phyloP scores from a whole-genome alignment of 2,329 filamentous ascomycete genomes.

The Gremmenia infestans region DNA sequence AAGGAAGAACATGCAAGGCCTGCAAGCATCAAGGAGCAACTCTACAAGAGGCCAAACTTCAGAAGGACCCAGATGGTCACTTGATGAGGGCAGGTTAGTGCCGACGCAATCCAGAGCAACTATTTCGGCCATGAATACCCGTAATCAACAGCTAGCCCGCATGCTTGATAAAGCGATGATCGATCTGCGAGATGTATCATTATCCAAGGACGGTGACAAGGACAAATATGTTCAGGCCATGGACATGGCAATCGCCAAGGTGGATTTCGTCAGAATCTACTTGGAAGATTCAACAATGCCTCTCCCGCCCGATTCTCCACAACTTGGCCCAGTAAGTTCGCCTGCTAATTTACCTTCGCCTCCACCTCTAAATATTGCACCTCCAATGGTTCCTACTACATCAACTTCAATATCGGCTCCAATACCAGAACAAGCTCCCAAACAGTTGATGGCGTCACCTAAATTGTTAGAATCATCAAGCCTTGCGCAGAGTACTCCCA shows the following conservation, averaged over 20 bases:
- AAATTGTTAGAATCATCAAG: slow-evolving; percentile 1
- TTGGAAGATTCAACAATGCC: slow-evolving; percentile 53
- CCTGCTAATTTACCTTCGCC: neutral
- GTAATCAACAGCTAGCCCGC: slow-evolving; percentile 61
- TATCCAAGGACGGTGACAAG: slow-evolving; percentile 41
- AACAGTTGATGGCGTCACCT: neutral
- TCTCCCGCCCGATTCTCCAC: slow-evolving; percentile 33
- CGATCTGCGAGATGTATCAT: slow-evolving; percentile 57
- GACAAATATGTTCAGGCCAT: slow-evolving; percentile 45
- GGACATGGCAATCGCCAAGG: slow-evolving; percentile 55
- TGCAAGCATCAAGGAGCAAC: slow-evolving; percentile 52
- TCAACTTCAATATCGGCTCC: neutral
- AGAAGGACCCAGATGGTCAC: slow-evolving; percentile 26
- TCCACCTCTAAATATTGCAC: slow-evolving; percentile 2
- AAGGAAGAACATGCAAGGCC: slow-evolving; percentile 65
- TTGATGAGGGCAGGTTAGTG: slow-evolving; percentile 27
- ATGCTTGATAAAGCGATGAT: slow-evolving; percentile 64
- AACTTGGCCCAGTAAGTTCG: slow-evolving; percentile 1
- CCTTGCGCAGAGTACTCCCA: neutral
- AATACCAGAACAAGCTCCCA: neutral
- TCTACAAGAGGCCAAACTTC: slow-evolving; percentile 23
- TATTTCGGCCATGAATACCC: slow-evolving; percentile 51
- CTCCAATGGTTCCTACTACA: slow-evolving; percentile 1
- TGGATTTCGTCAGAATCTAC: slow-evolving; percentile 60
- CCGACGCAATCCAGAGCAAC: slow-evolving; percentile 32